Evolutionary conservation across 352 stramenopile genomes (phyloP).

Genomic region (Sclerospora graminicola): DNA sequence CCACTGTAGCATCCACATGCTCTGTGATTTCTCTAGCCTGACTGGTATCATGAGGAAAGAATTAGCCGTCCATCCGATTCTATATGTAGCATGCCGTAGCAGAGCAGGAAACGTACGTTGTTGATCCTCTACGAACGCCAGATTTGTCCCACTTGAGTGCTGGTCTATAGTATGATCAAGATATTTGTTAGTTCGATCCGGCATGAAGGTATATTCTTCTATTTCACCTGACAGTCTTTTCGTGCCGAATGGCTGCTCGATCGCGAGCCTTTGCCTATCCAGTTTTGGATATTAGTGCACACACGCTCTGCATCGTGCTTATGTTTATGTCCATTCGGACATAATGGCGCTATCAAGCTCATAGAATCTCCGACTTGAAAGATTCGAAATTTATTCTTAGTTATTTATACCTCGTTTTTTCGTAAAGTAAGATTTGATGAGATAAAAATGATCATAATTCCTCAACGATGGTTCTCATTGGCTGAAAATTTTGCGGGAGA

Average conservation of each 20-base stretch:
- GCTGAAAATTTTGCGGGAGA: too few relatives aligned
- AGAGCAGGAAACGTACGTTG: slow-evolving; percentile 33
- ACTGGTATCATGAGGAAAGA: slow-evolving; percentile 13
- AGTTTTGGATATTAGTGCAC: too few relatives aligned
- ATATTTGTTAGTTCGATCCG: slow-evolving; percentile 1
- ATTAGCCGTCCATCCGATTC: not conserved
- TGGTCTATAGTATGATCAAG: slow-evolving; percentile 16
- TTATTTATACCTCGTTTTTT: too few relatives aligned
- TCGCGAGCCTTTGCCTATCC: slow-evolving; percentile 40
- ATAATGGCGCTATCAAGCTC: too few relatives aligned
- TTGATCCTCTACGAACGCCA: slow-evolving; percentile 42
- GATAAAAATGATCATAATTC: too few relatives aligned
- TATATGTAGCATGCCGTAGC: not conserved
- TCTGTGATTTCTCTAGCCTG: slow-evolving; percentile 29
- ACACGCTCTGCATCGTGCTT: too few relatives aligned
- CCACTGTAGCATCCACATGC: slow-evolving; percentile 21
- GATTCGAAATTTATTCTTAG: too few relatives aligned
- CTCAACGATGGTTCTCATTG: too few relatives aligned
- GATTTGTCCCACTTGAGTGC: slow-evolving; percentile 49
- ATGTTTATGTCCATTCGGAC: too few relatives aligned
- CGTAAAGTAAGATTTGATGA: too few relatives aligned
- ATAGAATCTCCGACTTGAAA: too few relatives aligned
- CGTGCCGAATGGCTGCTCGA: slow-evolving; percentile 28
- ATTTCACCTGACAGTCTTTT: slow-evolving; percentile 50
- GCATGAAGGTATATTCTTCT: not conserved